Evolutionary conservation across 1,284 basidiomycete genomes (phyloP), one percentile per base, ranked within the genome.

Genomic region (Schizopora paradoxa): DNA sequence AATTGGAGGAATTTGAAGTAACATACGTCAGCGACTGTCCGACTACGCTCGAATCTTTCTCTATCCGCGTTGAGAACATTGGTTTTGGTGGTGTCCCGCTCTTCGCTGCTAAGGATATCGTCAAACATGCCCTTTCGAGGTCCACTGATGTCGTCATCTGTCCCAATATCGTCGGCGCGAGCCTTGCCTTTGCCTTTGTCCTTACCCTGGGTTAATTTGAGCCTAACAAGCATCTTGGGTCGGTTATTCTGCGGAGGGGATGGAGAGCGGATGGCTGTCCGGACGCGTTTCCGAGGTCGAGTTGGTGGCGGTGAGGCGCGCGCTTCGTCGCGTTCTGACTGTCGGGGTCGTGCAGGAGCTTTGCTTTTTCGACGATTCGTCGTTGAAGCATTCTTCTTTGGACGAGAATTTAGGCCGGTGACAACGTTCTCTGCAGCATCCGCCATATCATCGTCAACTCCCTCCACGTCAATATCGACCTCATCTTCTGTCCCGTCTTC

Each of bases 41-140:
- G 74, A 57, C 85, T 87, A 51, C 71, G 72, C 53, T 94, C 86
- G 60, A 91, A 98, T 33, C 77, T 72, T 41, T 74, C 64, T 58
- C 87, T 86, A 62, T 99, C 95, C 6, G 61, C 58, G n/a, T 66
- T 64, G 1, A 65, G 62, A 29, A 93, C 79, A 4, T 66, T 62
- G n/a, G 92, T 93, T 53, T 79, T 82, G 14, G 72, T 67, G 22
- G 76, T 86, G 61, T 92, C 88, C 22, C 91, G 80, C 43, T 97
- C 87, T 11, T 73, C 69, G 0, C 73, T 69, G 13, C 64, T 66
- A 42, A 98, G 70, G 45, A 94, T 69, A 31, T 93, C 87, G 47
- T 94, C 86, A 64, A 95, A 91, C 47, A 92, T 70, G n/a, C 80
- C 79, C 32, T 67, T 70, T 32, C 58, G 51, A 14, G 45, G 36